A percentile compares a stretch with the other conserved stretches of the same genome.
Conservation (phyloP, 305 asterid genomes). For the Fraxinus sp. region DNA sequence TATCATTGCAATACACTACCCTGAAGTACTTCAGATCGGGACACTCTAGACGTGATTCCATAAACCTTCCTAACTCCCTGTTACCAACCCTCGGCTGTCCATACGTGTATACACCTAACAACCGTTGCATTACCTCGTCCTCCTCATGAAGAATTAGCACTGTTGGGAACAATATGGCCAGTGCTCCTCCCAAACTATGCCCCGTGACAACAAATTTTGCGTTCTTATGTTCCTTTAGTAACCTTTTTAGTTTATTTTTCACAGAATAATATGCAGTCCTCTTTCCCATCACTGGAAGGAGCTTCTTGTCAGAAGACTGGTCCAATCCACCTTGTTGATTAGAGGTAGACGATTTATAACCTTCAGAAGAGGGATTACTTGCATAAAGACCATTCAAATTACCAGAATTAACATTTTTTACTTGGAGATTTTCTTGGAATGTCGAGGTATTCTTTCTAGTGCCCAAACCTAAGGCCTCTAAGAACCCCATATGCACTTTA, state of each 20-base stretch:
- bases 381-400: constrained; percentile 20
- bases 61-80: constrained; percentile 52
- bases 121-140: constrained; percentile 51
- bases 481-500: constrained; percentile 90
- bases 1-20: constrained; percentile 80
- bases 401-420: background rate
- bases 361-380: background rate
- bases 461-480: constrained; percentile 93
- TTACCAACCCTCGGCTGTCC: constrained; percentile 93
- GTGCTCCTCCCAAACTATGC: constrained; percentile 93
- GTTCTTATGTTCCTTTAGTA: constrained; percentile 61
- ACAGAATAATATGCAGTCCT: constrained; percentile 68
- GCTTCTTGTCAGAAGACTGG: constrained; percentile 23
- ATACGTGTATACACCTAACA: constrained; percentile 65
- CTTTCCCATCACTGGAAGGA: constrained; percentile 36
- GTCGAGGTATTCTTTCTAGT: constrained; percentile 53
- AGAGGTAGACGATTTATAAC: background rate
- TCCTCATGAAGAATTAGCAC: constrained; percentile 68
- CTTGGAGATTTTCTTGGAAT: constrained; percentile 43
- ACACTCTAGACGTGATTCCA: constrained; percentile 57
- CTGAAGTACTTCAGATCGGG: constrained; percentile 67
- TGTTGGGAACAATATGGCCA: constrained; percentile 77
- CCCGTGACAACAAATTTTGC: constrained; percentile 84
- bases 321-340: background rate
- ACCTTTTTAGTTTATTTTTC: constrained; percentile 48